Evolutionary conservation across 2,329 filamentous ascomycete genomes (phyloP).

Genomic region (Magnaporthiopsis incrustans): DNA sequence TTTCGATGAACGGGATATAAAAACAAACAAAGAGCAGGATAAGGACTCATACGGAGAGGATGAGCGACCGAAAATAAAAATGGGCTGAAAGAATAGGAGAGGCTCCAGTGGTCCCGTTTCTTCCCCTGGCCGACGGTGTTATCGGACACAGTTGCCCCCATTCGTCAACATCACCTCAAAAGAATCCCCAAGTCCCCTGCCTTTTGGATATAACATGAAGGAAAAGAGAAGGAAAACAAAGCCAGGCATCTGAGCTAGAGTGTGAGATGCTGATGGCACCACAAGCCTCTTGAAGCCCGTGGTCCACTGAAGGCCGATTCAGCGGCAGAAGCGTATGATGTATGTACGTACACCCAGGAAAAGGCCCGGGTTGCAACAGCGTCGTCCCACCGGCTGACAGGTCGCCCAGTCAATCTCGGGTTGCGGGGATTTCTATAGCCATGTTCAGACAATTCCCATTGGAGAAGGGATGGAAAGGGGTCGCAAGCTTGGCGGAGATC

Average conservation of each 20-base stretch:
- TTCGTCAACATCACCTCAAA: background rate
- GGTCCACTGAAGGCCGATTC: background rate
- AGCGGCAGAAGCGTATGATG: background rate
- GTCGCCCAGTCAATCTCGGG: too few relatives aligned
- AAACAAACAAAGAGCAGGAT: background rate
- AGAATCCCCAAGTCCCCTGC: too few relatives aligned
- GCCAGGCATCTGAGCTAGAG: background rate
- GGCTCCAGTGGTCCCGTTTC: background rate
- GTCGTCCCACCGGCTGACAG: background rate
- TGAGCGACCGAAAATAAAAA: background rate
- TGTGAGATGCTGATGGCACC: too few relatives aligned
- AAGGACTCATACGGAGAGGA: background rate
- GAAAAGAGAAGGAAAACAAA: background rate
- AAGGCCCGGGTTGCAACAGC: background rate
- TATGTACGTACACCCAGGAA: conserved; percentile 1
- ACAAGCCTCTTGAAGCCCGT: background rate
- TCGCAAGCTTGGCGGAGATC: too few relatives aligned
- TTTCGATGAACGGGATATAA: background rate
- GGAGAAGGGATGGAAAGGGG: background rate
- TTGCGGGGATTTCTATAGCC: background rate
- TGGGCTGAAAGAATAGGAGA: background rate
- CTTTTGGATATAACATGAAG: background rate
- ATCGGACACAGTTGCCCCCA: background rate
- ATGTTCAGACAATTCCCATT: background rate
- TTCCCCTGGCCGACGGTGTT: background rate